Percentiles rank a stretch among this genome's conserved stretches.
These are phyloP conservation scores for Gloeophyllum trabeum DNA, from an alignment of 768 basidiomycete species.

Conservation along the genomic window DNA sequence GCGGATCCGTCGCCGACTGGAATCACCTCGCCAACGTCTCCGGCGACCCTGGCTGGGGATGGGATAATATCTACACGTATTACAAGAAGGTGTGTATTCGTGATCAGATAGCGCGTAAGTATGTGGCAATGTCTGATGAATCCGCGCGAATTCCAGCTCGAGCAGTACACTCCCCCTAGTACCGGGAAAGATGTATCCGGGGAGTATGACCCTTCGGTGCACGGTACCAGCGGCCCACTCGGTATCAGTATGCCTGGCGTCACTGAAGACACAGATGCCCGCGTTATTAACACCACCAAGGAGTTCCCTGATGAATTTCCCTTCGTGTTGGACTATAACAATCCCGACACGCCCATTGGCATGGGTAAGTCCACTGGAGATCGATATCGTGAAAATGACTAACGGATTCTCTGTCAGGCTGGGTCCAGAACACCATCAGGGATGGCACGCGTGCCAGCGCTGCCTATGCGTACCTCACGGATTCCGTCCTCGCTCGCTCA, in stretches of 20 bases:
- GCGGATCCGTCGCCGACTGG: slow-evolving; percentile 16
- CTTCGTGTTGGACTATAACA: slow-evolving; percentile 13
- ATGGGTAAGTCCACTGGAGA: slow-evolving; percentile 8
- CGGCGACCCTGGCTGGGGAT: slow-evolving; percentile 18
- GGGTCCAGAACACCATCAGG: slow-evolving; percentile 4
- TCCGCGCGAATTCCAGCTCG: too few relatives aligned
- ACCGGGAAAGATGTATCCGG: slow-evolving; percentile 13
- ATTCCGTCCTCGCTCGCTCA: slow-evolving; percentile 4
- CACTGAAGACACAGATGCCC: neutral
- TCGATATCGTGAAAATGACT: neutral
- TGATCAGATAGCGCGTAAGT: too few relatives aligned
- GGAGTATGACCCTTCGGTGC: slow-evolving; percentile 11
- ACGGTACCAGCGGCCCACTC: slow-evolving; percentile 12
- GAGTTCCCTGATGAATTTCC: slow-evolving; percentile 14
- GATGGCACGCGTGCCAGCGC: slow-evolving; percentile 4
- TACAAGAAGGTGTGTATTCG: slow-evolving; percentile 11
- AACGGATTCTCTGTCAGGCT: neutral
- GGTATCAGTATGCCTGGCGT: slow-evolving; percentile 10
- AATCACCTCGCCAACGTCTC: slow-evolving; percentile 13
- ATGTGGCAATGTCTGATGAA: too few relatives aligned
- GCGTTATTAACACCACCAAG: slow-evolving; percentile 6
- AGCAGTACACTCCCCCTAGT: slow-evolving; percentile 10
- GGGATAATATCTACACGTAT: slow-evolving; percentile 11
- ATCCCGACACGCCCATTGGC: slow-evolving; percentile 13
- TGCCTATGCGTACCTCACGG: slow-evolving; percentile 7